Base-by-base conservation (phyloP, 371 early-diverging fungal genomes). In the Mortierella polycephala region DNA sequence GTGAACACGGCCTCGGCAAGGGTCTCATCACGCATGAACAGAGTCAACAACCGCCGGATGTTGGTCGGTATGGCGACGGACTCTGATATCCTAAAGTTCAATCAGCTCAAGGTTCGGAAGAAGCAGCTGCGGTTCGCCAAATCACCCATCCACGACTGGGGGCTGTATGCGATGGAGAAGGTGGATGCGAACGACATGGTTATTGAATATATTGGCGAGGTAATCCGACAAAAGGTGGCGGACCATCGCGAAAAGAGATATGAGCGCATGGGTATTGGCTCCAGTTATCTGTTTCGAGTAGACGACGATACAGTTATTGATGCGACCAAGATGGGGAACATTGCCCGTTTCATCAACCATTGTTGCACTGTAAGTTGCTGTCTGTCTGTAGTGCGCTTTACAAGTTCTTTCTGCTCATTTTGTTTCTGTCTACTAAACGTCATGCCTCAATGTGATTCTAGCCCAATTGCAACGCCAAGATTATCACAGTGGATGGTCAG, bases 181-280 rank as follows among this genome's bases (percentile, higher is more conserved):
- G 96, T 99, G 62, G 94, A 93, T 67, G 91, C 91, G 37, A 89
- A 91, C 73, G 99, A 99, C 62, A 92, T 99, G 87, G 97, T 99
- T 41, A 97, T 99, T 62, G 97, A 98, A 83, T 99, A 99, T 74
- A 94, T 98, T 54, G 99, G 99, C n/a, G 99, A 99, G 85, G 85
- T 95, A 40, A 96, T 99, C 67, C 92, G 99, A 46, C 94, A 95
- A 60, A 93, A 93, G 75, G 94, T 99, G 46, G 97, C 99, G 1
- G 99, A 99, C 80, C 89, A 91, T 72, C 91, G 99, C 39, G 99
- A 99, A 83, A 91, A 93, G 81, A 81, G 86, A 55, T 99, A 99
- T 80, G 95, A 95, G 76, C 86, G 89, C 13, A 86, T 88, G 74
- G 98, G 98, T 14, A 97, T 99, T 44, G 97, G 97, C 12, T 92